Base-by-base conservation (phyloP, 441 rosid genomes). In the Euphorbia celastroides region DNA sequence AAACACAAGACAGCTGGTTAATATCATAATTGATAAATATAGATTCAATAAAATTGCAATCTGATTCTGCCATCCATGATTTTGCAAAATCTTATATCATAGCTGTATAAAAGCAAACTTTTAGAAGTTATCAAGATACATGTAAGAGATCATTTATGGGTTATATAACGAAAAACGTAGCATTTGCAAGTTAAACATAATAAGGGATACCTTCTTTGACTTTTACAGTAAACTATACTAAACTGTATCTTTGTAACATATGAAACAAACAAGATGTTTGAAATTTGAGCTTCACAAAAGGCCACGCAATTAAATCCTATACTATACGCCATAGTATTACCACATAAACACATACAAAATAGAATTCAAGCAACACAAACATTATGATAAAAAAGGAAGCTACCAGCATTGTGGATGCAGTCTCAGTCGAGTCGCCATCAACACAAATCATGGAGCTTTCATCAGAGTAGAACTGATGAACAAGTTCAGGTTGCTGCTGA, bases 401-500 rank as follows among this genome's bases (percentile, higher is more conserved):
- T 79, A 91, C 96, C 87, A 86, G 85, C 78, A 89, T 83, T 65
- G 88, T 78, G 10, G 92, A 71, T 69, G 93, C 93, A 12, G 92
- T 75, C 75, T 88, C 88, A 16, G 82, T 67, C 62, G 78, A 70
- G 64, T 68, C 80, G 19, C 88, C 97, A 62, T 91, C 96, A 19
- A 90, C 78, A 57, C 90, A 93, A 70, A 88, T 83, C 86, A 89
- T 77, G 70, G 89, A 81, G 77, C 96, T 93, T 69, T 78, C 74
- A 72, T 93, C 92, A 32, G 88, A 78, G 67, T 91, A 89, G 79
- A 93, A 93, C 59, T 82, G 92, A 75, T 89, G 91, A 67, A 88
- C 96, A 62, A 81, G 82, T 32, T 88, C 82, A 11, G 97, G 99
- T 58, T 91, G 89, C 55, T 86, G 93, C 73, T 88, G 84, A 60